Conservation (phyloP, 73 alveolate genomes). For the Tetrahymena malaccensis region DNA sequence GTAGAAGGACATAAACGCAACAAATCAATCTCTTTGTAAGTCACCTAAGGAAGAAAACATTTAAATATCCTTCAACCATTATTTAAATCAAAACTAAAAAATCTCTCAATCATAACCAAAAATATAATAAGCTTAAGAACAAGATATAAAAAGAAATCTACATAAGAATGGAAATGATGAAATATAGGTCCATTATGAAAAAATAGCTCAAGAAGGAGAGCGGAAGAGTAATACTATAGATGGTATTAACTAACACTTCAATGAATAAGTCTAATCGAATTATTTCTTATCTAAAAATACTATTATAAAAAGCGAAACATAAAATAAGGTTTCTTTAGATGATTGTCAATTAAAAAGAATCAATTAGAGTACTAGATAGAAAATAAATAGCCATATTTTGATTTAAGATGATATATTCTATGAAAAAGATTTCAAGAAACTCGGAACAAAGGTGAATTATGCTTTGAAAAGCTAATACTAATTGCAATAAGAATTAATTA, state of each 20-base stretch:
- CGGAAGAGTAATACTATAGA: no score
- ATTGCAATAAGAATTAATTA: background rate
- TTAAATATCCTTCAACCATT: no score
- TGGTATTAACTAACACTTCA: no score
- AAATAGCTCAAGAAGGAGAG: no score
- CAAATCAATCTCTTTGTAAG: background rate
- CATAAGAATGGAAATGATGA: no score
- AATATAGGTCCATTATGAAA: no score
- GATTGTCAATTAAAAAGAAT: background rate
- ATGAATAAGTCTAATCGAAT: background rate
- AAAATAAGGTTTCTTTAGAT: background rate
- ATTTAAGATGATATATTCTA: background rate
- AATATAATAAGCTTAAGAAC: no score
- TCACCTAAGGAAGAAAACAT: background rate
- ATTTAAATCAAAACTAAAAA: no score
- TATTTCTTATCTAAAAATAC: background rate
- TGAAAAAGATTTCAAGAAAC: background rate
- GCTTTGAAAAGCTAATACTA: background rate
- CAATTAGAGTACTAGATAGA: background rate
- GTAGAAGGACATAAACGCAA: background rate
- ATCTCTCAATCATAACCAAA: no score
- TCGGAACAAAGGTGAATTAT: background rate
- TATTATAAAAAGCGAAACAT: background rate
- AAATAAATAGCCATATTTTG: background rate
- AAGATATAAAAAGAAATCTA: no score